Conservation (phyloP, 495 filamentous ascomycete species). For the Hypoxylon lenormandii region DNA sequence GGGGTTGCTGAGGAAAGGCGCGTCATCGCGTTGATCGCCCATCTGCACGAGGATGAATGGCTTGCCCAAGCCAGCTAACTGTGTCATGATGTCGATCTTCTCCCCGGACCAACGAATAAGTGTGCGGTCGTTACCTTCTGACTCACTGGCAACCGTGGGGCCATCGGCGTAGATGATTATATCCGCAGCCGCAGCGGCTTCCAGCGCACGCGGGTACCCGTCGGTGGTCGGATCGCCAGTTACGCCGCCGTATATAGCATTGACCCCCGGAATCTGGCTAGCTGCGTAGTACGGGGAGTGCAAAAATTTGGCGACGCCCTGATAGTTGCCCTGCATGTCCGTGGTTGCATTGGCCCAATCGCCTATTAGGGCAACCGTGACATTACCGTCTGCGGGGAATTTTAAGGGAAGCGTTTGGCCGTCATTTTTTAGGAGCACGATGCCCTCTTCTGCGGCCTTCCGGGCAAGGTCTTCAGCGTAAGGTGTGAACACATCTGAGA, state of each 20-base stretch:
- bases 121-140: constrained; percentile 67
- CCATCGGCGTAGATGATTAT: constrained; percentile 69
- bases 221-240: constrained; percentile 51
- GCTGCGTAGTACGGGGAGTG: constrained; percentile 66
- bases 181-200: constrained; percentile 65
- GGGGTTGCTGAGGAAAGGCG: constrained; percentile 34
- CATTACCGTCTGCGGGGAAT: constrained; percentile 52
- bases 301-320: constrained; percentile 56
- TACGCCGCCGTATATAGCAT: constrained; percentile 57
- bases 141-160: constrained; percentile 68
- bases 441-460: constrained; percentile 69
- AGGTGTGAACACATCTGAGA: constrained; percentile 64
- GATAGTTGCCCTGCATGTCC: constrained; percentile 72
- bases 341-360: constrained; percentile 69
- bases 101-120: constrained; percentile 69
- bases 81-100: constrained; percentile 66
- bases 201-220: constrained; percentile 58
- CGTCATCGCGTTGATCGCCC: constrained; percentile 58
- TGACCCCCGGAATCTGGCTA: constrained; percentile 60
- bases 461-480: constrained; percentile 67
- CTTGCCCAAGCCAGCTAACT: constrained; percentile 64
- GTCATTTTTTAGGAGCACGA: constrained; percentile 73
- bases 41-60: constrained; percentile 70
- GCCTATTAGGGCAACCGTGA: constrained; percentile 68
- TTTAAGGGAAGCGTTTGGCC: constrained; percentile 63